Evolutionary conservation across 139 green algal species (phyloP), one percentile per base, ranked within the genome.

Genomic region (Chlamydomonas incerta): DNA sequence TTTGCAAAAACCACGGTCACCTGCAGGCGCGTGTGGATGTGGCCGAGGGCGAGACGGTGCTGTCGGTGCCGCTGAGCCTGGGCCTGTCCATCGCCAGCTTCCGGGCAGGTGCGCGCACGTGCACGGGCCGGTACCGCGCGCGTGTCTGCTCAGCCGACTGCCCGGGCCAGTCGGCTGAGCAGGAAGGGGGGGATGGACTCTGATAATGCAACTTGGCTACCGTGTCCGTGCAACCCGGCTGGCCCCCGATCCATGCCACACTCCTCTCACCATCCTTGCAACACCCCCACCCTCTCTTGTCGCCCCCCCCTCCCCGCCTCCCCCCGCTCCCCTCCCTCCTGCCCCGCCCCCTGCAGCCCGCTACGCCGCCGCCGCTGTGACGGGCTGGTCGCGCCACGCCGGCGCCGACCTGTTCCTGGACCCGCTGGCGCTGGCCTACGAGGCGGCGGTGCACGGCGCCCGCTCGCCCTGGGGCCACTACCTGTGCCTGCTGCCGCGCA

Each of bases 81-180:
- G 75, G 75, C 35, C 41, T 83, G 9, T 83, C 75, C 23, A 65
- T 65, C 26, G 75, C 75, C 37, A 83, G 58, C 35, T 83, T 83
- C 75, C 60, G 75, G 17, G 75, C 58, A 23, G 74, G 74, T 82
- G 50, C 31, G 71, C 6, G 68, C 4, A 28, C 9, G 65, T 23
- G n/a, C 23, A n/a, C 6, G 60, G 60, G 13, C 21, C 13, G 6
- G 15, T 29, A 17, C 21, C 8, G 11, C 52, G 52, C 11, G 52
- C 13, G 52, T 58, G 52, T 58, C 13, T 58, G 52, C 15, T 58
- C 13, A 58, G 52, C n/a, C n/a, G n/a, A n/a, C n/a, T n/a, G 52
- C 13, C 15, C 13, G 52, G 52, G 52, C 15, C 13, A 15, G 52
- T 11, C 13, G 52, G 11, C 15, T 58, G 15, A 15, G 52, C 13